Evolutionary conservation across 164 flowering plant genomes (phyloP), one percentile per base, ranked within the genome.

Genomic region (Chimonanthus salicifolius): DNA sequence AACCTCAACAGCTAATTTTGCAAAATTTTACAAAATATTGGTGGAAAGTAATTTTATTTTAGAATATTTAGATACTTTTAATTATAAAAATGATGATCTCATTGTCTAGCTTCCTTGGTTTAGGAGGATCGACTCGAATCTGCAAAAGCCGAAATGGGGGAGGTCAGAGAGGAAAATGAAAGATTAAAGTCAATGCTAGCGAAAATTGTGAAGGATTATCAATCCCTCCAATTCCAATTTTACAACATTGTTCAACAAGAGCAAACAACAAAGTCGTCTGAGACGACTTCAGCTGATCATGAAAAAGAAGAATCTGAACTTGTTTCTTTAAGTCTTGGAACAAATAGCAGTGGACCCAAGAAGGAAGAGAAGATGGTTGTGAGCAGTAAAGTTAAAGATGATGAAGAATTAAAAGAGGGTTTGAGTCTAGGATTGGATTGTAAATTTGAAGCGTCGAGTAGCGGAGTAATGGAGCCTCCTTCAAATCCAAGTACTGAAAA

Each of bases 261-360:
- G 47, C 66, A 70, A 77, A 60, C 75, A 18, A 83, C 81, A 71
- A 81, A 74, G 44, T 54, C 80, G 2, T 13, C 70, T 51, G 66
- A 68, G 18, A 76, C 66, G n/a, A 58, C 77, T 69, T 51, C 46
- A 2, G 18, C 49, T 15, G 72, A 76, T 68, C 80, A 76, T 67
- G 79, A 80, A 46, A 70, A 68, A 0, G 86, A 85, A 79, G 90
- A 92, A 72, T 72, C 82, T 8, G 84, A 85, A 18, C 83, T 91
- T 2, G 88, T 90, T 7, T 90, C 90, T n/a, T 90, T 92, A 70
- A 78, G 87, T 62, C 94, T 92, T 15, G 97, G 97, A 72, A 87
- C 85, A 64, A 80, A 69, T n/a, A 69, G 84, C 60, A 77, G 69
- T 10, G 76, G 80, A 44, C 72, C 74, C 45, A 83, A 81, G 71